Evolutionary conservation across 2,329 filamentous ascomycete genomes (phyloP).

Genomic region (Truncatella angustata): DNA sequence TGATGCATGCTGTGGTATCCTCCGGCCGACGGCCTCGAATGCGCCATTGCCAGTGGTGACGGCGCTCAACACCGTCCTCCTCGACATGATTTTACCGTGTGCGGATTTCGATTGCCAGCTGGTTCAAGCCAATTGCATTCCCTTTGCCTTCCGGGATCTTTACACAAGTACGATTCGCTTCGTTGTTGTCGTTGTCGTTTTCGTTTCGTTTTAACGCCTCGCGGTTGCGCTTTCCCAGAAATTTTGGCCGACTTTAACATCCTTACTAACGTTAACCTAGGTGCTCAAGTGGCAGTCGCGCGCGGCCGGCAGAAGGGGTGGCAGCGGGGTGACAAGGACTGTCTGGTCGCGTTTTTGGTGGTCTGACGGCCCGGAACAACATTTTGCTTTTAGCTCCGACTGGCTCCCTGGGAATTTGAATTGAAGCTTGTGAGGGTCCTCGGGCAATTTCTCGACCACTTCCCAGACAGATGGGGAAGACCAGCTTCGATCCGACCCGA

Average conservation of each 20-base stretch:
- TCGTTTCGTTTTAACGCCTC: neutral
- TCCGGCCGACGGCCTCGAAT: constrained; percentile 22
- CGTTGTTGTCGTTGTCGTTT: neutral
- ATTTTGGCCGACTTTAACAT: too few species aligned
- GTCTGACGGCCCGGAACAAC: constrained; percentile 8
- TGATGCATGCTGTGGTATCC: constrained; percentile 6
- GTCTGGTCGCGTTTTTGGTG: neutral
- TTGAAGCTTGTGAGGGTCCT: too few species aligned
- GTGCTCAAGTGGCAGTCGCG: constrained; percentile 6
- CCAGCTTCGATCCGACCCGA: too few species aligned
- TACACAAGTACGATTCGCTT: neutral
- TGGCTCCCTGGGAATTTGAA: too few species aligned
- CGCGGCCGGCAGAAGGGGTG: constrained; percentile 1
- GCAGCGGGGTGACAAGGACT: neutral
- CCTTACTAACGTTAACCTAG: too few species aligned
- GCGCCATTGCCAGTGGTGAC: constrained; percentile 22
- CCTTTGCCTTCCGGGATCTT: too few species aligned
- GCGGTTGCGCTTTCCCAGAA: neutral
- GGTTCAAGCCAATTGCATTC: too few species aligned
- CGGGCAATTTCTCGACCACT: neutral
- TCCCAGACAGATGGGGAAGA: too few species aligned
- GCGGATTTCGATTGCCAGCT: neutral
- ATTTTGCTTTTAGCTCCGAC: constrained; percentile 4
- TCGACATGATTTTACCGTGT: constrained; percentile 21
- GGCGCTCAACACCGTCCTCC: constrained; percentile 24